phyloP scores from a whole-genome alignment of 257 asterid genomes.

The Solanum pinnatisectum region DNA sequence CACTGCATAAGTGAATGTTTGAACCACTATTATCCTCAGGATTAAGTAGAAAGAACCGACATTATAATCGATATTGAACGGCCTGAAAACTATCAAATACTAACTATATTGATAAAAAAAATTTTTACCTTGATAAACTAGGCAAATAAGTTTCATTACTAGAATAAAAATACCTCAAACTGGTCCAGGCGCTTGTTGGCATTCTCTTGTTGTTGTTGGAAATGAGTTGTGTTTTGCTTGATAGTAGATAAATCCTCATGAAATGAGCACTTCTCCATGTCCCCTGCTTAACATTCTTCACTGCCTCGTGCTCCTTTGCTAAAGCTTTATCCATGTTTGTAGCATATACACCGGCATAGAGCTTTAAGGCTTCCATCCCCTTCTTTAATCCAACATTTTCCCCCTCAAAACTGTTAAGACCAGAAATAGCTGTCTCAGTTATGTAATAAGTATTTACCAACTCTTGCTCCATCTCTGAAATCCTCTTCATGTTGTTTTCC shows the following conservation, averaged over 20 bases:
- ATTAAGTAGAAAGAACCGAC: background rate
- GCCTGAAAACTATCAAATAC: background rate
- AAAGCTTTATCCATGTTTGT: slow-evolving; percentile 32
- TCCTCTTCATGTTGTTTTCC: slow-evolving; percentile 46
- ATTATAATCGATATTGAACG: too few relatives aligned
- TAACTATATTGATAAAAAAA: background rate
- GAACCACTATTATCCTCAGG: background rate
- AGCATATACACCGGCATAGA: slow-evolving; percentile 10
- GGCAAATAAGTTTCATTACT: background rate
- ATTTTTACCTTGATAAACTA: background rate
- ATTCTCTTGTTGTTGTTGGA: slow-evolving; percentile 24
- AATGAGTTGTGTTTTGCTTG: slow-evolving; percentile 19
- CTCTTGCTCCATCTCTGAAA: slow-evolving; percentile 52
- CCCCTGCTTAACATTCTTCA: slow-evolving; percentile 37
- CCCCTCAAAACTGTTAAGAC: slow-evolving; percentile 28
- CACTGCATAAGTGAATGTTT: background rate
- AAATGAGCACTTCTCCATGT: slow-evolving; percentile 28
- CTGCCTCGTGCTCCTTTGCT: slow-evolving; percentile 41
- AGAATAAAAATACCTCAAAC: slow-evolving; percentile 44
- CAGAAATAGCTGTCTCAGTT: slow-evolving; percentile 27
- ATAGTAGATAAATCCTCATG: slow-evolving; percentile 26
- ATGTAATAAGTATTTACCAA: slow-evolving; percentile 33
- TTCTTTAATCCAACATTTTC: slow-evolving; percentile 29
- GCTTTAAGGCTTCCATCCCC: slow-evolving; percentile 25
- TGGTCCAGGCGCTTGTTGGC: slow-evolving; percentile 33